Base-by-base conservation (phyloP, 345 rosid species). In the Excoecaria cochinchinensis region DNA sequence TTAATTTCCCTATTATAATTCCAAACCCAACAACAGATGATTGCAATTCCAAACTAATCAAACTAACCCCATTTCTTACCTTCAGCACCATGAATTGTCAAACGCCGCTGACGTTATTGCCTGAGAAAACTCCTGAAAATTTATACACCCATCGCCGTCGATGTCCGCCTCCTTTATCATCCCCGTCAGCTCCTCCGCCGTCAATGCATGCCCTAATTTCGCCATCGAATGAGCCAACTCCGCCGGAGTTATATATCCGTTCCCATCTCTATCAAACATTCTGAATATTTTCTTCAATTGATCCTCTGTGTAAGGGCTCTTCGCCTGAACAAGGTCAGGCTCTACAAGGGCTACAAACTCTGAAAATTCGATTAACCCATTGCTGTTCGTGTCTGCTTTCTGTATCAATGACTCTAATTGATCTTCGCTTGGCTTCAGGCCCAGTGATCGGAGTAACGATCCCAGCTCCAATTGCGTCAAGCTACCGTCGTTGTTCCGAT, bases 161-260 rank as follows among this genome's bases (percentile, higher is more conserved):
- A 87, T 84, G 74, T 95, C 99, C 0, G 98, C 99, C 77, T 95
- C 99, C 84, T 73, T 91, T 68, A 95, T 95, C 99, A 95, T 95
- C 74, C 93, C 99, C 0, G 93, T 87, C 77, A 95, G 76, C 81
- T 95, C 98, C 68, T 88, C 94, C 0, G 84, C 94, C 6, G 83
- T 71, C 70, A 84, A 76, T 4, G 88, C 83, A 31, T 81, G 86
- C 16, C 88, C 86, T 70, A 85, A 74, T 67, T 85, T 83, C 31
- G 86, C 86, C 86, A 85, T 85, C 17, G 86, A 79, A 24, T 83
- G 85, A 6, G 85, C 88, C 58, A 85, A 67, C 77, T 85, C 88
- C 4, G 86, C 83, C n/a, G 85, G 80, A 14, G 86, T 83, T 60
- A 84, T 86, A 78, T 77, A 84, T 40, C 86, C 85, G 10, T 86